Conservation (phyloP, 164 flowering plant genomes). For the Dillenia suffruticosa region DNA sequence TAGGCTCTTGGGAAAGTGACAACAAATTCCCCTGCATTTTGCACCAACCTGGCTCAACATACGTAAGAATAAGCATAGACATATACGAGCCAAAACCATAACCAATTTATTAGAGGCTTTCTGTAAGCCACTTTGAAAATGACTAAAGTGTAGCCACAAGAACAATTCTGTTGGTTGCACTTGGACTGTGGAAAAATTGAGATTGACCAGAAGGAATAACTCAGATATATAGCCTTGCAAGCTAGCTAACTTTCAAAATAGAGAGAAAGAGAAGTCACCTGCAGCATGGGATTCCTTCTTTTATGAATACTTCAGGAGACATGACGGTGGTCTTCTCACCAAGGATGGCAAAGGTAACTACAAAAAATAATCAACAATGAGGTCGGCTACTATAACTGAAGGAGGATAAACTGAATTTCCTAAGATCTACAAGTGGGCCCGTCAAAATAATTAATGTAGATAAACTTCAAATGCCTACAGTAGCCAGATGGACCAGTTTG, state of each 20-base stretch:
- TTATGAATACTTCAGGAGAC: conserved; percentile 92
- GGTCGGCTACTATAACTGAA: background rate
- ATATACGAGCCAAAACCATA: background rate
- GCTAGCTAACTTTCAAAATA: background rate
- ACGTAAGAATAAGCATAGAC: conserved; percentile 12
- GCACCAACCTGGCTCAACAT: conserved; percentile 72
- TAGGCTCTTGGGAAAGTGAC: conserved; percentile 99
- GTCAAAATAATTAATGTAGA: too few species aligned
- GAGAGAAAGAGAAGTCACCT: conserved; percentile 42
- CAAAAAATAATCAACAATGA: background rate
- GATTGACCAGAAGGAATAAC: too few species aligned
- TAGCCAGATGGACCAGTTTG: too few species aligned
- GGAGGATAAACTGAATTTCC: too few species aligned
- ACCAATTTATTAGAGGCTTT: background rate
- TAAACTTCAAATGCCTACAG: too few species aligned
- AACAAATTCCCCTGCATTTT: conserved; percentile 97
- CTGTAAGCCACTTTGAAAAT: too few species aligned
- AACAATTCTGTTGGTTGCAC: too few species aligned
- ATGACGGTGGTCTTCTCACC: conserved; percentile 97
- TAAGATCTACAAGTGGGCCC: too few species aligned
- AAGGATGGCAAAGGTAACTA: conserved; percentile 90
- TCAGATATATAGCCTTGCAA: too few species aligned
- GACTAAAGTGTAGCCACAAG: too few species aligned
- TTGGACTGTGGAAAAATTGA: too few species aligned
- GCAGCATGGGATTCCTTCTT: conserved; percentile 97